A percentile compares a stretch with the other conserved stretches of the same genome.
Evolutionary conservation across 768 basidiomycete genomes (phyloP).

Genomic region (Rhizopogon salebrosus): DNA sequence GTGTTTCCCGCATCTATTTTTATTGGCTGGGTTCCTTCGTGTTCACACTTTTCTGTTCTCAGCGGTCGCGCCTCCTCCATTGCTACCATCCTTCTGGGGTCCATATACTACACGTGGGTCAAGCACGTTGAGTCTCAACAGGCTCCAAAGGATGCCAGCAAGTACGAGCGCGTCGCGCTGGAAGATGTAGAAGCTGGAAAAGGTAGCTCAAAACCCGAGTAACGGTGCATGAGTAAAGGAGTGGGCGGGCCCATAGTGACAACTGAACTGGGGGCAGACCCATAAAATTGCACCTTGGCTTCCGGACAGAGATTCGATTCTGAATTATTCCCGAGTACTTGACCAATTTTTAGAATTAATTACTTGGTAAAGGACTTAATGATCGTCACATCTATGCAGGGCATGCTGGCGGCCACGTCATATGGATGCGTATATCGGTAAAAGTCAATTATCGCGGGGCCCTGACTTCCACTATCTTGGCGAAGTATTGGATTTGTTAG

Average conservation of each 20-base stretch:
- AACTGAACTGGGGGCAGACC: background rate
- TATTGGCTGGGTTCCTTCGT: background rate
- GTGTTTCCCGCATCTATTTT: conserved; percentile 25
- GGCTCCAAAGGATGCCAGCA: conserved; percentile 23
- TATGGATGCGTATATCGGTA: no score
- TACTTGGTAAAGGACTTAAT: background rate
- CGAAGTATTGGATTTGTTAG: no score
- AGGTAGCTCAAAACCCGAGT: conserved; percentile 24
- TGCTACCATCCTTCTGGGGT: conserved; percentile 74
- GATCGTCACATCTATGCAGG: background rate
- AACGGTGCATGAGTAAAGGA: conserved; percentile 1
- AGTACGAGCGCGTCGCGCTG: conserved; percentile 60
- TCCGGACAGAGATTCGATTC: background rate
- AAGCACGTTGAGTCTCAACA: conserved; percentile 65
- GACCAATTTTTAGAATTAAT: background rate
- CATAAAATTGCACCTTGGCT: background rate
- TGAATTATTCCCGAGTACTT: background rate
- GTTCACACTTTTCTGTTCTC: conserved; percentile 3
- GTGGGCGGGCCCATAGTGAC: background rate
- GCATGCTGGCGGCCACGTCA: background rate
- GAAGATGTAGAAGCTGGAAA: conserved; percentile 58
- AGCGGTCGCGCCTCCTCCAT: conserved; percentile 84
- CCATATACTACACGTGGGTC: conserved; percentile 84
- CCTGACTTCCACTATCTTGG: no score
- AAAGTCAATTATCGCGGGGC: no score